Evolutionary conservation across 768 basidiomycete species (phyloP), one percentile per base, ranked within the genome.

Genomic region (Xerocomellus amylosporus): DNA sequence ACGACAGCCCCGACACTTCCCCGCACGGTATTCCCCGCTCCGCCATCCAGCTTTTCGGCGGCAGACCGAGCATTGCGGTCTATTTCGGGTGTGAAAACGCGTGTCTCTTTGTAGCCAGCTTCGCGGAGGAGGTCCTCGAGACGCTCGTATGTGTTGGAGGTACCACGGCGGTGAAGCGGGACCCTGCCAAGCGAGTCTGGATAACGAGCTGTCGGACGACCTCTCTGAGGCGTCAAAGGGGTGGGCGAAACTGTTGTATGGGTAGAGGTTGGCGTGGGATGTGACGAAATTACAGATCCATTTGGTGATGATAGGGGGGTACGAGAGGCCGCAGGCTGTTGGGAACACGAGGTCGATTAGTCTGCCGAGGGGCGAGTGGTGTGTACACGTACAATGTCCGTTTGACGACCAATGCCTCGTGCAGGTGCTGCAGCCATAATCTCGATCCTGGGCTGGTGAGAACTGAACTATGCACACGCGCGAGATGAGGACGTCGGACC

Each of bases 51-150:
- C 34, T 62, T 69, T 58, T 53, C 63, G 9, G 48, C 14, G 13
- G 69, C 65, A 12, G 64, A 65, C 20, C 64, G 62, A 24, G 67
- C 73, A 17, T 66, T 64, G 37, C 80, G 78, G 55, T 92, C 89
- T 5, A 79, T 75, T 70, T 93, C 90, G 8, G 93, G 93, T 0
- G 93, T 94, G 63, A 90, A 89, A 12, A 97, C 79, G 40, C 93
- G 81, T 4, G 92, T 94, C 66, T 96, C 93, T 69, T 92, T 93
- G 77, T 94, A 95, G 2, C 93, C 93, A 1, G 91, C 91, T 67
- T 93, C 88, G 46, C 83, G 77, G 26, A 97, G 77, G 17, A 97
- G 76, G 71, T 94, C 90, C 59, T 93, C 93, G 19, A 96, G 78
- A 6, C 83, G 79, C 60, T 94, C 92, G 59, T 92, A 93, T 5